These are phyloP conservation scores for Alternaria gansuensis DNA, from an alignment of 2,329 filamentous ascomycete species.

Conservation along the genomic window DNA sequence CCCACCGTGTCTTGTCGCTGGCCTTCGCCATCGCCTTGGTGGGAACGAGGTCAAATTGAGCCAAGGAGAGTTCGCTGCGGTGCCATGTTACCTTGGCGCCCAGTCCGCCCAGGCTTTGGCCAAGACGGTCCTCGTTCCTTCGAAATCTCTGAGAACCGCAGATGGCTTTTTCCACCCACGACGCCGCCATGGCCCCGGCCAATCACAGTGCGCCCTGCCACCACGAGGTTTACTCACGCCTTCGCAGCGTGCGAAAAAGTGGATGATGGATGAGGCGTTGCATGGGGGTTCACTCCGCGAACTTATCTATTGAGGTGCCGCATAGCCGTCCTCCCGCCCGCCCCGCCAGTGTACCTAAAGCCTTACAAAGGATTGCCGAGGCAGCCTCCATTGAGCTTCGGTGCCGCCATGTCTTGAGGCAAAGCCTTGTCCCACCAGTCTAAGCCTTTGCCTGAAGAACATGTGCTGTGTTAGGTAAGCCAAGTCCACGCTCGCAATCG, in stretches of 20 bases:
- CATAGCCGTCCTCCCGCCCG: slow-evolving; percentile 8
- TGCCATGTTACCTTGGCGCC: slow-evolving; percentile 15
- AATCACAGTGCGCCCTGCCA: background rate
- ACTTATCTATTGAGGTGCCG: slow-evolving; percentile 3
- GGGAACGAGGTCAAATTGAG: background rate
- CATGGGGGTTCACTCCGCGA: background rate
- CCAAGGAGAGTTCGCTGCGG: slow-evolving; percentile 9
- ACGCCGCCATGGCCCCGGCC: background rate
- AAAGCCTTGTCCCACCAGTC: slow-evolving; percentile 7
- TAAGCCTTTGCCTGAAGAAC: background rate
- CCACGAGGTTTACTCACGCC: slow-evolving; percentile 7
- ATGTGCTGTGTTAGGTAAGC: slow-evolving; percentile 7
- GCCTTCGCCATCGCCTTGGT: slow-evolving; percentile 9
- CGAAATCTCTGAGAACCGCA: slow-evolving; percentile 17
- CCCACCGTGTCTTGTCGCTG: background rate
- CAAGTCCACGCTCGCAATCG: background rate
- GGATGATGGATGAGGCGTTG: background rate
- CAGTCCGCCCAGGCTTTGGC: slow-evolving; percentile 12
- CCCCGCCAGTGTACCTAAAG: background rate
- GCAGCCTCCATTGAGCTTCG: slow-evolving; percentile 11
- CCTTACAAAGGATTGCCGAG: slow-evolving; percentile 16
- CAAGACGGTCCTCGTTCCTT: slow-evolving; percentile 1
- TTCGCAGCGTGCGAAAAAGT: slow-evolving; percentile 3
- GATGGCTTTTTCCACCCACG: slow-evolving; percentile 1
- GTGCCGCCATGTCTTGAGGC: background rate